These are phyloP conservation scores for Serendipita vermifera DNA, from an alignment of 768 basidiomycete genomes.

Conservation along the genomic window DNA sequence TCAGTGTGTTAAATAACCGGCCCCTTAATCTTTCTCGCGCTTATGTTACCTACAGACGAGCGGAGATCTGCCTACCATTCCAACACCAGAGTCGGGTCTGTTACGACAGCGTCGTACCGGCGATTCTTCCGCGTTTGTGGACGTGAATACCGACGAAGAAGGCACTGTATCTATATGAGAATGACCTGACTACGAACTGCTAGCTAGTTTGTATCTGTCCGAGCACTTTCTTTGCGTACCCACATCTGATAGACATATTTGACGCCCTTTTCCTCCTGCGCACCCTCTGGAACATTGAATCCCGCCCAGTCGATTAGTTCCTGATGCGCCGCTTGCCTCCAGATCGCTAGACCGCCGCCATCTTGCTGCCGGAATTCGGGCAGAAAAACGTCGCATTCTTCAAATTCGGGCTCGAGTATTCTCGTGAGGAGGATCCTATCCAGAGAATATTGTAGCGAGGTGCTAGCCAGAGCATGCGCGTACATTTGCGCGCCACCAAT, in stretches of 20 bases:
- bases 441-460: conserved; percentile 30
- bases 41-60: not conserved
- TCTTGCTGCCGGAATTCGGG: conserved; percentile 42
- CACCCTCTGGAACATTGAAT: conserved; percentile 60
- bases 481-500: conserved; percentile 91
- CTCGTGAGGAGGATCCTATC: conserved; percentile 84
- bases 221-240: conserved; percentile 32
- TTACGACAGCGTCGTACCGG: not conserved
- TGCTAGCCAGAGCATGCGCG: conserved; percentile 41
- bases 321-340: conserved; percentile 47
- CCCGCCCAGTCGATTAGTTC: conserved; percentile 68
- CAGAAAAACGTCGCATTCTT: conserved; percentile 79
- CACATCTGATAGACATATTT: conserved; percentile 96
- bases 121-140: not conserved
- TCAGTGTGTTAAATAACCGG: not conserved
- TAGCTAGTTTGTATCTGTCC: too few relatives aligned
- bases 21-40: not conserved
- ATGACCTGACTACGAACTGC: too few relatives aligned
- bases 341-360: conserved; percentile 23
- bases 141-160: not conserved
- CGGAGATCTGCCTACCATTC: not conserved
- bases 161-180: not conserved
- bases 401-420: conserved; percentile 57
- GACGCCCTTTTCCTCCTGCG: conserved; percentile 70
- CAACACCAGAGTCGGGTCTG: not conserved